Conservation (phyloP, 495 filamentous ascomycete genomes). For the Trichoderma gamsii region DNA sequence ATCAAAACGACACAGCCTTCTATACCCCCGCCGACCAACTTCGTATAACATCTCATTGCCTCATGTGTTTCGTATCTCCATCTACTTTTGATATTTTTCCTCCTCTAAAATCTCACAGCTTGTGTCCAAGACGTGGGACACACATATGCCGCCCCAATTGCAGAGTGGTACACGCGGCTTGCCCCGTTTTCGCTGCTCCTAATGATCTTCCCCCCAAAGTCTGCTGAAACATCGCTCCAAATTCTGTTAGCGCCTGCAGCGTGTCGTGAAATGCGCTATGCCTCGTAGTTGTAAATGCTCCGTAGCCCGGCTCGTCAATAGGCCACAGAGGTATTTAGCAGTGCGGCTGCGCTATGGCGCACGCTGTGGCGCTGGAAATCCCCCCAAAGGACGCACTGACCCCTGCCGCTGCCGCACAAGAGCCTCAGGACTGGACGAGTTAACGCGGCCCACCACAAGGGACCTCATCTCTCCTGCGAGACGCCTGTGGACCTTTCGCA, state of each 20-base stretch:
- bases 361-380: neutral
- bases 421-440: constrained; percentile 8
- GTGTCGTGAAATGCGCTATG: too few relatives aligned
- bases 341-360: neutral
- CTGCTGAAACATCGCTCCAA: too few relatives aligned
- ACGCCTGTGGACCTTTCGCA: constrained; percentile 13
- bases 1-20: neutral
- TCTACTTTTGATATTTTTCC: neutral
- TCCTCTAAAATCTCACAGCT: neutral
- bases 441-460: constrained; percentile 10
- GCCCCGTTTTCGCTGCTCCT: neutral
- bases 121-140: neutral
- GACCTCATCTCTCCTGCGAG: constrained; percentile 10
- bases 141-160: neutral
- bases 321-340: neutral
- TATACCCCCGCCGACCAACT: neutral
- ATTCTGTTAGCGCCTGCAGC: too few relatives aligned
- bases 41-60: neutral
- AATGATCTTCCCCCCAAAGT: neutral
- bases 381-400: neutral
- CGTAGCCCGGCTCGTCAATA: neutral
- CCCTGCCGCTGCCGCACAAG: neutral
- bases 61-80: neutral
- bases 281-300: too few relatives aligned
- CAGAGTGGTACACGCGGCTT: neutral